Evolutionary conservation across 2,329 filamentous ascomycete genomes (phyloP).

Genomic region (Scedosporium dehoogii): DNA sequence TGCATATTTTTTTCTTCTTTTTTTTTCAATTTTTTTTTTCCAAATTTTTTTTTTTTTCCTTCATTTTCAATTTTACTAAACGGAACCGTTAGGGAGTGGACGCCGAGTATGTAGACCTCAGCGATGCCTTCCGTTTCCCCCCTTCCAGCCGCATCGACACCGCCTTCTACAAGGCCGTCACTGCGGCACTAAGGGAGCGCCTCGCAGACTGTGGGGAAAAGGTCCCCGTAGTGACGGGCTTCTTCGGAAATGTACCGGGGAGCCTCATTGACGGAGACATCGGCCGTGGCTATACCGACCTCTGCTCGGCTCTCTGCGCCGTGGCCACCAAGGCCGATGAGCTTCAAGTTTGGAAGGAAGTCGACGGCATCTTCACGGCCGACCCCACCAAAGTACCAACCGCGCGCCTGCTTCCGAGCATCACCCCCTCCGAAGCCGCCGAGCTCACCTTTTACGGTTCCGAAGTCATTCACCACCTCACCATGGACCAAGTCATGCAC

Average conservation of each 20-base stretch:
- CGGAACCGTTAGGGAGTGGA: constrained; percentile 52
- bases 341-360: constrained; percentile 97
- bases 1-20: constrained; percentile 7
- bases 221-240: constrained; percentile 79
- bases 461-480: constrained; percentile 97
- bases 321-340: constrained; percentile 82
- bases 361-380: constrained; percentile 81
- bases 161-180: constrained; percentile 59
- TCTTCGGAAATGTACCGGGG: constrained; percentile 88
- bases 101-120: constrained; percentile 83
- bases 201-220: constrained; percentile 54
- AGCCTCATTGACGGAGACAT: constrained; percentile 82
- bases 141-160: constrained; percentile 50
- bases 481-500: constrained; percentile 92
- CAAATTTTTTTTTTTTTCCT: neutral
- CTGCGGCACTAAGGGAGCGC: constrained; percentile 51
- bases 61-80: constrained; percentile 22
- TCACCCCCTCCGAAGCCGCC: constrained; percentile 89
- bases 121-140: constrained; percentile 66
- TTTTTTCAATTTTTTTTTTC: neutral
- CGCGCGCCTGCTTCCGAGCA: constrained; percentile 75
- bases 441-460: constrained; percentile 92
- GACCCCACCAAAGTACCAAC: constrained; percentile 90
- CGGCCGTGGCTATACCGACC: constrained; percentile 90
- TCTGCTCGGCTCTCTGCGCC: constrained; percentile 85